Percentiles rank a stretch among this genome's conserved stretches.
Evolutionary conservation across 2,329 filamentous ascomycete species (phyloP).

Genomic region (Aspergillus flavus): DNA sequence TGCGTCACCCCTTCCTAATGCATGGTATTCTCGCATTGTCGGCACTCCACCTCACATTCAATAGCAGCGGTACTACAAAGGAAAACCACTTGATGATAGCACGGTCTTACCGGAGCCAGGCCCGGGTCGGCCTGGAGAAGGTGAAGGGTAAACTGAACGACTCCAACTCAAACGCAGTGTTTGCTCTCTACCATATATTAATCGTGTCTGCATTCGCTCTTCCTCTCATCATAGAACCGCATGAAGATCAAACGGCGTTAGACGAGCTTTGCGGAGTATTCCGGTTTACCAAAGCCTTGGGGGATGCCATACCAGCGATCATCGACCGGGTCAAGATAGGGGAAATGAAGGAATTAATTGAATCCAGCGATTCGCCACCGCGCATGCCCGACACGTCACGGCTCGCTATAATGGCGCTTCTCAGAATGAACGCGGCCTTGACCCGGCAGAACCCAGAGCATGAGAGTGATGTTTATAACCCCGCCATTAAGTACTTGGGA

Average conservation of each 20-base stretch:
- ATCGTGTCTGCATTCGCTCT: constrained; percentile 39
- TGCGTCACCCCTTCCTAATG: constrained; percentile 33
- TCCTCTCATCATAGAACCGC: constrained; percentile 19
- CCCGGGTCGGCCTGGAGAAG: constrained; percentile 28
- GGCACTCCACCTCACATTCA: constrained; percentile 34
- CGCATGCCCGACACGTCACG: constrained; percentile 40
- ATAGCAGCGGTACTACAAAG: constrained; percentile 17
- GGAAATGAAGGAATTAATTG: constrained; percentile 31
- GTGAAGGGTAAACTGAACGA: constrained; percentile 23
- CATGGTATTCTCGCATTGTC: constrained; percentile 41
- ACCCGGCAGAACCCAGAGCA: constrained; percentile 25
- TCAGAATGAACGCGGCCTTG: constrained; percentile 28
- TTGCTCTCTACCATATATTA: constrained; percentile 38
- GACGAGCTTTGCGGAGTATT: constrained; percentile 37
- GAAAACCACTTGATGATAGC: constrained; percentile 31
- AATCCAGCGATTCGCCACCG: constrained; percentile 23
- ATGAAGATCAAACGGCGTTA: constrained; percentile 19
- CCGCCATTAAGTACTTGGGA: constrained; percentile 31
- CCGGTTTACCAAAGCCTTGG: constrained; percentile 33
- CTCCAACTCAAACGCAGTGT: constrained; percentile 38
- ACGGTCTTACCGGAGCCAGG: constrained; percentile 30
- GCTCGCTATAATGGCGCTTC: constrained; percentile 31
- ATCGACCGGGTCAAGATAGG: constrained; percentile 27
- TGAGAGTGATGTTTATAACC: constrained; percentile 29
- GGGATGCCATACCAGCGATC: constrained; percentile 27